Base-by-base conservation (phyloP, 352 stramenopile genomes). In the Pythium volutum region DNA sequence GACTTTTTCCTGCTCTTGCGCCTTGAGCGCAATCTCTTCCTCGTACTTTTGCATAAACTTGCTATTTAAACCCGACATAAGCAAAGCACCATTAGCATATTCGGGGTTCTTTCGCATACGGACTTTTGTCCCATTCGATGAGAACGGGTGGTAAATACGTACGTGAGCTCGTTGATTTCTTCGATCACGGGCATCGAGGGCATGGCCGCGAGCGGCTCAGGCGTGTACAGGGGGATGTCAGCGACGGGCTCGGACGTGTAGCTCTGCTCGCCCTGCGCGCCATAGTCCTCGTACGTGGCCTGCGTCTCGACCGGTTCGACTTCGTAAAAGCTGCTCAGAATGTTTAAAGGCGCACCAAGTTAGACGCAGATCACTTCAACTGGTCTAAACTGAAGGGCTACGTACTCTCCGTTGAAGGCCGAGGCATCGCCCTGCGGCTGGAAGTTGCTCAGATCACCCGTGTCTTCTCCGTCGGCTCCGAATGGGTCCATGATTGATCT, bases 1-100 rank as follows among this genome's bases (percentile, higher is more conserved):
- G 51, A 91, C 80, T 55, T 89, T 88, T 61, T 87, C 80, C 65
- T 91, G 81, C 59, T 91, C 81, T 29, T 74, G 33, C 2, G 79
- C 76, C 68, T 91, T 89, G 41, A 76, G 49, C 5, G 76, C 77
- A 53, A 89, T 86, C 65, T 88, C 75, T 36, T 81, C 64, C 45
- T 91, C 77, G 51, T 81, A 89, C 66, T 86, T 78, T 18, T 59
- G 69, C 79, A 89, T 89, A 63, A 89, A 91, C 42, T 84, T 84
- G 23, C 81, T 91, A 47, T 20, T 25, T n/a, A 46, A 23, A 4
- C 39, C 29, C 4, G 29, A 33, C 29, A 4, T 10, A 22, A 47
- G 20, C n/a, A 15, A 47, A 9, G 4, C n/a, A 47, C 10, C 31
- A 11, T 36, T 36, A 36, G 31, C 31, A 36, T 36, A 36, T 8